phyloP scores from a whole-genome alignment of 192 early-diverging fungal species.

The Thoreauomyces humboldtii region DNA sequence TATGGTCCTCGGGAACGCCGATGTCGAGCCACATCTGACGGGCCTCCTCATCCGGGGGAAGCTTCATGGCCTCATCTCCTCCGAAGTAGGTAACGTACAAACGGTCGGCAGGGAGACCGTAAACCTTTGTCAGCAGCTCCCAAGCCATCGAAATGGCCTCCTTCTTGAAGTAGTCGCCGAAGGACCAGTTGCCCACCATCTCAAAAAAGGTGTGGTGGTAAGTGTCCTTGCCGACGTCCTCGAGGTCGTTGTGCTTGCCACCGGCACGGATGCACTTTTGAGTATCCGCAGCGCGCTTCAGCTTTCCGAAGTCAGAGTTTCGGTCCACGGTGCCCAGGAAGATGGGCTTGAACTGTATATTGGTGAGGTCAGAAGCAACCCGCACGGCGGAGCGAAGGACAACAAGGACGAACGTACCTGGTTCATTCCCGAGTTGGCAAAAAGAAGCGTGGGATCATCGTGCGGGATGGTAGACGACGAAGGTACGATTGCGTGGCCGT shows the following conservation, averaged over 20 bases:
- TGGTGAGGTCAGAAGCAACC: background rate
- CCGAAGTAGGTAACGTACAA: constrained; percentile 98
- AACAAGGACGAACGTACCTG: no score
- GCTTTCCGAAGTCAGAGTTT: constrained; percentile 86
- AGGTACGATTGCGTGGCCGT: constrained; percentile 72
- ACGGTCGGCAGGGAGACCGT: constrained; percentile 75
- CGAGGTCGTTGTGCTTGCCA: constrained; percentile 99
- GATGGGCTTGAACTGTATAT: constrained; percentile 85
- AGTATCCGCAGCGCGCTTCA: constrained; percentile 89
- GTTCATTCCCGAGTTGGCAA: constrained; percentile 97
- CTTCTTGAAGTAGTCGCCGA: constrained; percentile 98
- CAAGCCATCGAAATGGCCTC: constrained; percentile 89
- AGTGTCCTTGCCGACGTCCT: constrained; percentile 96
- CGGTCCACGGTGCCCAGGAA: constrained; percentile 94
- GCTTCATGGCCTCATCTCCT: constrained; percentile 76
- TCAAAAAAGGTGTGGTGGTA: constrained; percentile 99
- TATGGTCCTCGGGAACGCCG: constrained; percentile 76
- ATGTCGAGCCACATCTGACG: constrained; percentile 87
- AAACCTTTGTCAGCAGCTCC: constrained; percentile 88
- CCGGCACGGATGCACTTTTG: constrained; percentile 99
- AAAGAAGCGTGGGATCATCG: constrained; percentile 94
- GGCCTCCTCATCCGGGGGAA: constrained; percentile 86
- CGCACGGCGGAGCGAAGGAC: background rate
- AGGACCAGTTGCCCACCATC: constrained; percentile 99
- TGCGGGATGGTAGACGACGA: constrained; percentile 93